Conservation (phyloP, 2,329 filamentous ascomycete genomes). For the Dothistroma pini region DNA sequence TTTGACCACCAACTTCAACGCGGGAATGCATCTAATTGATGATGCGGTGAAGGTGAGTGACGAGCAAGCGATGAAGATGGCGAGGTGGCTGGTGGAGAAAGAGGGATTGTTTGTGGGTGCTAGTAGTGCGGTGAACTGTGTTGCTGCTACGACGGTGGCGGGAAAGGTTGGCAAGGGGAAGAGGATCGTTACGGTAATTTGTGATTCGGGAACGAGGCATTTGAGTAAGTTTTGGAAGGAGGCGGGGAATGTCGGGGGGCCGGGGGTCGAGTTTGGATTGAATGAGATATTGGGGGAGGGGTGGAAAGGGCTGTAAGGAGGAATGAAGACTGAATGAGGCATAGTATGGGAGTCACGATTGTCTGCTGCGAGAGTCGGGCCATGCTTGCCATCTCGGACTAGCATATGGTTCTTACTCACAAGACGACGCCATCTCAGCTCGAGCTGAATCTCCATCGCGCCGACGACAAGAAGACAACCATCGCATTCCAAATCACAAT, state of each 20-base stretch:
- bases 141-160: conserved; percentile 68
- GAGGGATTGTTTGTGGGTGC: conserved; percentile 94
- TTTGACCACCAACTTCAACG: conserved; percentile 89
- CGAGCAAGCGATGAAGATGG: conserved; percentile 86
- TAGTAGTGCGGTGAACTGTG: conserved; percentile 95
- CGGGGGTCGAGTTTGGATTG: conserved; percentile 46
- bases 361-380: not conserved
- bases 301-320: not conserved
- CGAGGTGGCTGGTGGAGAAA: conserved; percentile 91
- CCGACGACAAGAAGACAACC: no score
- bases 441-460: no score
- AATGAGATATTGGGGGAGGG: conserved; percentile 53
- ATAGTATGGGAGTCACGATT: no score
- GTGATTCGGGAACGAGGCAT: conserved; percentile 71
- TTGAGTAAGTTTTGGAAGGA: conserved; percentile 81
- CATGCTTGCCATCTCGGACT: no score
- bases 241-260: conserved; percentile 61
- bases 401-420: no score
- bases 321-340: not conserved
- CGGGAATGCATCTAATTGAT: conserved; percentile 78
- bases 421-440: no score
- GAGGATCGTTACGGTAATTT: conserved; percentile 75
- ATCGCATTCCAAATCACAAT: no score
- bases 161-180: conserved; percentile 54
- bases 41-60: conserved; percentile 88